Percentiles rank a stretch among this genome's conserved stretches.
Evolutionary conservation across 208 protist genomes (phyloP).

Genomic region (Trypanosoma cruzi): DNA sequence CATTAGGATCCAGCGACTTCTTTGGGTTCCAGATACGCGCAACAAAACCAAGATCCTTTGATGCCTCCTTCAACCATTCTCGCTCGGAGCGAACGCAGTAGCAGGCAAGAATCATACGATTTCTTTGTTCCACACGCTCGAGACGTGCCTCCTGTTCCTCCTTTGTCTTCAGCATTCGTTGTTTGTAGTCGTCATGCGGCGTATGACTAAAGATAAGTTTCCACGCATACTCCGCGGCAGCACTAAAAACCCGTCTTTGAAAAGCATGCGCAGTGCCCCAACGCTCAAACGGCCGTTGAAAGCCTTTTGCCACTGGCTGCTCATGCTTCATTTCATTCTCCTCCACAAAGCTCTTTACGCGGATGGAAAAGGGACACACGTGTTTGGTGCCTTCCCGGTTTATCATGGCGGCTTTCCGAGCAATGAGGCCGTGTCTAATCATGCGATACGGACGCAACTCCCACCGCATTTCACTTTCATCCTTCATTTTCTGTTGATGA

Average conservation of each 20-base stretch:
- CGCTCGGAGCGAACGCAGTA: slow-evolving; percentile 78
- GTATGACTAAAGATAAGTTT: slow-evolving; percentile 92
- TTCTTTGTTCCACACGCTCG: slow-evolving; percentile 83
- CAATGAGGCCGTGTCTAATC: neutral
- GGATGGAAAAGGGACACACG: slow-evolving; percentile 31
- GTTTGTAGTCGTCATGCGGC: slow-evolving; percentile 89
- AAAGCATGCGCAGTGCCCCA: slow-evolving; percentile 75
- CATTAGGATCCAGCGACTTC: slow-evolving; percentile 66
- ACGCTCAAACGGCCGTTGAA: slow-evolving; percentile 76
- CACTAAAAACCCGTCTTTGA: slow-evolving; percentile 63
- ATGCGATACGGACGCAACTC: slow-evolving; percentile 2
- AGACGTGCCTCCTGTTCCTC: slow-evolving; percentile 71
- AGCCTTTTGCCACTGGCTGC: slow-evolving; percentile 48
- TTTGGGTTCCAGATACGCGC: slow-evolving; percentile 80
- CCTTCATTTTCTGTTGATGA: neutral
- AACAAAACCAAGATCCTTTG: slow-evolving; percentile 81
- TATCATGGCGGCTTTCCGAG: neutral
- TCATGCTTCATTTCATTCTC: slow-evolving; percentile 55
- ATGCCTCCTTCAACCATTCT: slow-evolving; percentile 88
- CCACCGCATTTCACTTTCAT: neutral
- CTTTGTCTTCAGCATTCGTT: slow-evolving; percentile 61
- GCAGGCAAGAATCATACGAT: slow-evolving; percentile 90
- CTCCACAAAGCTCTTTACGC: slow-evolving; percentile 67
- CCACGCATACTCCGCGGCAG: slow-evolving; percentile 89
- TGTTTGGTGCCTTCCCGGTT: neutral